Percentiles rank a stretch among this genome's conserved stretches.
phyloP scores from a whole-genome alignment of 306 rosid species.

The Rosa rugosa region DNA sequence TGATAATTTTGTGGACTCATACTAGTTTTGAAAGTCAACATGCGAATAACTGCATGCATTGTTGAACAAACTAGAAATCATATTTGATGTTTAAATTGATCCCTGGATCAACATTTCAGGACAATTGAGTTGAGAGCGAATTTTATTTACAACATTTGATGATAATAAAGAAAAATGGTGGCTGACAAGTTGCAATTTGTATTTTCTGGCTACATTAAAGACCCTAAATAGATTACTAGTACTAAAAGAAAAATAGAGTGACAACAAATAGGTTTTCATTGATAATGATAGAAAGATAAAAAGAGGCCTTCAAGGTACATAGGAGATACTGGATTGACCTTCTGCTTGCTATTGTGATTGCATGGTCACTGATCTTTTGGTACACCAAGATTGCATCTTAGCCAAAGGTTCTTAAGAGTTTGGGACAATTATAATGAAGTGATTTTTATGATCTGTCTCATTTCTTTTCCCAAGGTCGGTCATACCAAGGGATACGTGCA shows the following conservation, averaged over 20 bases:
- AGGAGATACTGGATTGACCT: not conserved
- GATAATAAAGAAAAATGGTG: not conserved
- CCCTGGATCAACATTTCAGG: constrained; percentile 4
- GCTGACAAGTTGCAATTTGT: not conserved
- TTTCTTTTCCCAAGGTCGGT: constrained; percentile 68
- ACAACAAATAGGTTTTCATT: not conserved
- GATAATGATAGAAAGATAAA: not conserved
- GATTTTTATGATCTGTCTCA: constrained; percentile 25
- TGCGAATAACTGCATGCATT: not conserved
- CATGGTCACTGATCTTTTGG: not conserved
- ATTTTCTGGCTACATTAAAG: not conserved
- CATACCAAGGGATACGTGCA: constrained; percentile 96
- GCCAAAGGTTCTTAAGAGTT: not conserved
- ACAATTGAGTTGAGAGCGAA: not conserved
- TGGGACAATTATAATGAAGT: not conserved
- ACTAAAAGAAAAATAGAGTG: not conserved
- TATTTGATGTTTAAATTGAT: not conserved
- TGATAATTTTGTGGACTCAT: not conserved
- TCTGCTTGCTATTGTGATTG: not conserved
- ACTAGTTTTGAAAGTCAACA: not conserved
- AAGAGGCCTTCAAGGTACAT: not conserved
- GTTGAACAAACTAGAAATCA: not conserved
- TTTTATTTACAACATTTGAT: not conserved
- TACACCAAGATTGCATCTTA: not conserved
- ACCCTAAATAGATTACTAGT: not conserved